phyloP scores from a whole-genome alignment of 2,329 filamentous ascomycete species.

The Scedosporium dehoogii region DNA sequence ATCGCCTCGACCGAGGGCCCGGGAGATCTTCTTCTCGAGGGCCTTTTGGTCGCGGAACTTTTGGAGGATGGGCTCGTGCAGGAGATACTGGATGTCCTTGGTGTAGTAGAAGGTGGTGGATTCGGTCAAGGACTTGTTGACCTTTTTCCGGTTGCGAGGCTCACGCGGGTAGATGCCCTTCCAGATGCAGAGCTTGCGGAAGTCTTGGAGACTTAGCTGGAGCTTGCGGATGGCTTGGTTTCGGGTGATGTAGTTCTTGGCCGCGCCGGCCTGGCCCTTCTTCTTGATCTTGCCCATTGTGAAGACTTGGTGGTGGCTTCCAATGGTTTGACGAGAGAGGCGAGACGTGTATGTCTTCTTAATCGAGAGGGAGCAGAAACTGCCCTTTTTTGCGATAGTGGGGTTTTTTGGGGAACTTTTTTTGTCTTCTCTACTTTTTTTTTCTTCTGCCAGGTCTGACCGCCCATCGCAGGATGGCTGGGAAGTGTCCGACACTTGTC shows the following conservation, averaged over 20 bases:
- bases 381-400: conserved; percentile 2
- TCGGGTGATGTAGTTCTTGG: conserved; percentile 97
- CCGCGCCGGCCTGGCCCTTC: conserved; percentile 84
- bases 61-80: conserved; percentile 86
- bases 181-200: conserved; percentile 97
- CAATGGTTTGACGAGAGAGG: background rate
- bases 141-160: conserved; percentile 95
- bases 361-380: background rate
- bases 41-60: conserved; percentile 97
- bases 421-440: conserved; percentile 17
- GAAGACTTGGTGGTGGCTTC: conserved; percentile 2
- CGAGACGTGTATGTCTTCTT: background rate
- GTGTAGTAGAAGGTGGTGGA: conserved; percentile 87
- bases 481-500: too few species aligned
- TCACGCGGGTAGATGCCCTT: conserved; percentile 98
- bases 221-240: conserved; percentile 97
- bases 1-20: conserved; percentile 84
- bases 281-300: conserved; percentile 74
- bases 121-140: conserved; percentile 77
- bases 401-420: conserved; percentile 13
- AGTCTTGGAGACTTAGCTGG: conserved; percentile 93
- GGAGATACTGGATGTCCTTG: conserved; percentile 96
- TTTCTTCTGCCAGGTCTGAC: conserved; percentile 11
- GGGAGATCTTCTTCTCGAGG: conserved; percentile 94
- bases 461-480: conserved; percentile 6